These are phyloP conservation scores for Phytophthora constricta DNA, from an alignment of 352 stramenopile genomes.

Conservation along the genomic window DNA sequence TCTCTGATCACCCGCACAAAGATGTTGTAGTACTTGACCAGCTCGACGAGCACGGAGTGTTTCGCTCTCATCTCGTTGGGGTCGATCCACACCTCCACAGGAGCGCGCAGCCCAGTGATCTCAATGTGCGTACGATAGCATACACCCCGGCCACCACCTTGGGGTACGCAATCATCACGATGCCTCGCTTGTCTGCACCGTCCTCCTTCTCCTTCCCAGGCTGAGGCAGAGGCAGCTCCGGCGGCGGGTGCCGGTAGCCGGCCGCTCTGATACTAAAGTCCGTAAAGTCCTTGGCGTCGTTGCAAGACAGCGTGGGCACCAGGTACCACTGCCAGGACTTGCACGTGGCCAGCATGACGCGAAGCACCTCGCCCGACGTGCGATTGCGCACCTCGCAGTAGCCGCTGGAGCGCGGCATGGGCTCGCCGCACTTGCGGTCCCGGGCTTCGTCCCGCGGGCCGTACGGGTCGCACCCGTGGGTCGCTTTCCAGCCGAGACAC, in stretches of 20 bases:
- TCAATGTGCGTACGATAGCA: conserved; percentile 68
- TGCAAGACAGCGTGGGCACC: conserved; percentile 61
- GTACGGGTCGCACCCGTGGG: conserved; percentile 69
- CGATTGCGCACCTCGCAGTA: conserved; percentile 79
- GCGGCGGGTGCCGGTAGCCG: conserved; percentile 44
- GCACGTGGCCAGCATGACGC: conserved; percentile 78
- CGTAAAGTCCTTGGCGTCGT: conserved; percentile 63
- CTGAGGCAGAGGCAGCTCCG: conserved; percentile 23
- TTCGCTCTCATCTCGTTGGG: conserved; percentile 55
- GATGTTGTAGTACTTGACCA: conserved; percentile 62
- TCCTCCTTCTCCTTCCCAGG: conserved; percentile 1
- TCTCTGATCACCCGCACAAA: conserved; percentile 66
- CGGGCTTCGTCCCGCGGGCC: conserved; percentile 45
- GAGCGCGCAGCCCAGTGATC: conserved; percentile 50
- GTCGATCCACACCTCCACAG: conserved; percentile 73
- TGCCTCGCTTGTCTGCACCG: conserved; percentile 39
- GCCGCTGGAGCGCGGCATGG: conserved; percentile 54
- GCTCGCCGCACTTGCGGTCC: conserved; percentile 55
- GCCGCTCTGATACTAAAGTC: conserved; percentile 71
- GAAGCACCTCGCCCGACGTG: conserved; percentile 56
- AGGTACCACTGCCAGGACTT: conserved; percentile 71
- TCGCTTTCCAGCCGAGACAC: conserved; percentile 77
- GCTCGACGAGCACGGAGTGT: conserved; percentile 66
- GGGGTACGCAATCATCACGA: conserved; percentile 77
- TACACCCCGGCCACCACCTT: conserved; percentile 75